phyloP scores from a whole-genome alignment of 495 filamentous ascomycete species.

The Tuber melanosporum region DNA sequence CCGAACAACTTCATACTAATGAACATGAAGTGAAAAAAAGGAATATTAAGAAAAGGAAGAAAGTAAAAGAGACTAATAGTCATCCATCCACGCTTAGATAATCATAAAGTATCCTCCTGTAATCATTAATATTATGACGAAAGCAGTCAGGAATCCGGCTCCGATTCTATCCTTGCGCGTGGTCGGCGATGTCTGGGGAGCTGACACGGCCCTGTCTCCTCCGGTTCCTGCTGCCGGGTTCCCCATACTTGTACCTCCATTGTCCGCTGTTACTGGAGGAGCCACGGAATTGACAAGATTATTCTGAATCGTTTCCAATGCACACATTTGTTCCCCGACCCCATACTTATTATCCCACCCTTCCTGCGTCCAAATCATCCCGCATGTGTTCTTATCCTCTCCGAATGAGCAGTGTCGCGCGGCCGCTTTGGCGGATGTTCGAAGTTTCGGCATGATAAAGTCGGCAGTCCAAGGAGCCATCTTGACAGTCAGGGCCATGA shows the following conservation, averaged over 20 bases:
- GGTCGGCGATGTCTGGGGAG: slow-evolving; percentile 19
- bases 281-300: slow-evolving; percentile 47
- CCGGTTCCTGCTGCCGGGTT: slow-evolving; percentile 54
- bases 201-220: slow-evolving; percentile 11
- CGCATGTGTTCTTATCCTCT: slow-evolving; percentile 53
- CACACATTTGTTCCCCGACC: slow-evolving; percentile 55
- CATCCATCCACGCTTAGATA: slow-evolving; percentile 22
- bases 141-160: slow-evolving; percentile 43
- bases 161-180: slow-evolving; percentile 43
- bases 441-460: slow-evolving; percentile 59
- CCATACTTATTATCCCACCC: slow-evolving; percentile 56
- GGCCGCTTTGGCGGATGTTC: slow-evolving; percentile 59
- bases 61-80: neutral
- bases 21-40: slow-evolving; percentile 28
- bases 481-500: slow-evolving; percentile 63
- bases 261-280: slow-evolving; percentile 52
- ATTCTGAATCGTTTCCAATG: slow-evolving; percentile 55
- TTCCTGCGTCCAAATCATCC: slow-evolving; percentile 54
- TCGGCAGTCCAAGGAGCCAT: slow-evolving; percentile 61
- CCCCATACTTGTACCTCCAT: slow-evolving; percentile 57
- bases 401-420: slow-evolving; percentile 62
- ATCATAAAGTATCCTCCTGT: slow-evolving; percentile 45
- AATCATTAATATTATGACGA: slow-evolving; percentile 37
- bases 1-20: slow-evolving; percentile 27
- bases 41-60: neutral